Evolutionary conservation across 163 green algal genomes (phyloP), one percentile per base, ranked within the genome.

Genomic region (Coccomyxa subellipsoidea): DNA sequence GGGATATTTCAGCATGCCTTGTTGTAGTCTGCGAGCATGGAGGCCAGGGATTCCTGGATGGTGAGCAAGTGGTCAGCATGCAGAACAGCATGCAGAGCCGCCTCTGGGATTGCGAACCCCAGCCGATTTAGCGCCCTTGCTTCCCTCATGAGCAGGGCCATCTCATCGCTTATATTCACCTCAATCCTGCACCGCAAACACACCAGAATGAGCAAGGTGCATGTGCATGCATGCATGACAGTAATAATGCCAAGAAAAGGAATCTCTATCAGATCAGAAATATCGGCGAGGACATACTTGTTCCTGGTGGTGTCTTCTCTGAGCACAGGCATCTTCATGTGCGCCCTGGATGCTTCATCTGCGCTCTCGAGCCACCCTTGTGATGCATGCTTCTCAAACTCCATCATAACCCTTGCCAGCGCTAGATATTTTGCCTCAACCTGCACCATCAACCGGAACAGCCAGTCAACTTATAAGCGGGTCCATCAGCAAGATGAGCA

Each of bases 41-140:
- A 77, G 39, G 91, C 82, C 77, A 97, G 87, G 27, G 82, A 86
- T 81, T 95, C 92, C 27, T 92, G 88, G 84, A 88, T 94, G 23
- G 77, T 36, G 54, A 92, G 88, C 85, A 95, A 96, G 83, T 95
- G 94, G 69, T 91, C 86, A 59, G 96, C 90, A 84, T 97, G 93
- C 83, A 98, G 89, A 12, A 91, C 90, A 40, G 96, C 88, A 82
- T 95, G 96, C 23, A 95, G 82, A 1, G 92, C 92, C 25, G 89
- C 82, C 77, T 92, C 91, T 25, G 93, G 94, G 73, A 98, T 93
- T 12, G 84, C 79, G 82, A 97, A 97, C 34, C 93, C 92, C 89
- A 98, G 93, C 76, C 93, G 88, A 84, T 97, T 93, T 79, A 98
- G 84, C 85, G 96, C 96, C 31, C 91, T 88, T 9, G 94, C 94